Percentiles rank a stretch among this genome's conserved stretches.
phyloP scores from a whole-genome alignment of 2,329 filamentous ascomycete genomes.

The Hypoxylon rubiginosum region DNA sequence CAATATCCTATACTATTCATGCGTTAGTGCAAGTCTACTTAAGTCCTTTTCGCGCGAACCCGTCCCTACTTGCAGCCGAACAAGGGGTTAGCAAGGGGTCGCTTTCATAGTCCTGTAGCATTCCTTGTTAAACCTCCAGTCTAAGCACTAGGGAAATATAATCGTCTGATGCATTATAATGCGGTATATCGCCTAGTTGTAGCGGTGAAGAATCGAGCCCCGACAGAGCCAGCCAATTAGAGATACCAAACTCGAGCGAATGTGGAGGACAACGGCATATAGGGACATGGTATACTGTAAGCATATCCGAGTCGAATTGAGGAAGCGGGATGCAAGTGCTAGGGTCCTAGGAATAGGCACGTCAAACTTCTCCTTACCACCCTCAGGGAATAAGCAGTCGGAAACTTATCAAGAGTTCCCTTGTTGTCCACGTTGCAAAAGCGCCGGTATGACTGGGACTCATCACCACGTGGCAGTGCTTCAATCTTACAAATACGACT shows the following conservation, averaged over 20 bases:
- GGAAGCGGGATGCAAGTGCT: not conserved
- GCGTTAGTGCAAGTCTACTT: not conserved
- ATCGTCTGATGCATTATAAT: slow-evolving; percentile 3
- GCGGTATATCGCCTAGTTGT: slow-evolving; percentile 13
- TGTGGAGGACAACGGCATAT: not conserved
- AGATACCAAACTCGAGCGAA: not conserved
- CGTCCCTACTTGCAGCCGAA: not conserved
- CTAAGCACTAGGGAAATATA: not conserved
- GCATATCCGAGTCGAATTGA: not conserved
- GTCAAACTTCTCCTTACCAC: not conserved
- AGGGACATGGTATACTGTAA: not conserved
- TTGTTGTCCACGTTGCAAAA: too few species aligned
- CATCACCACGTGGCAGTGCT: too few species aligned
- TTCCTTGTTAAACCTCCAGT: not conserved
- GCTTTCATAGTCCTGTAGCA: not conserved
- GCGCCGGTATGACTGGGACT: too few species aligned
- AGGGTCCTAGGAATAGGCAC: not conserved
- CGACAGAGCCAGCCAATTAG: slow-evolving; percentile 2
- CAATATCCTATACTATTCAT: not conserved
- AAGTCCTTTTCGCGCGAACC: not conserved
- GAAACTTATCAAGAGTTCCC: not conserved
- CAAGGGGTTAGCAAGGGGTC: not conserved
- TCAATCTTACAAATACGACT: too few species aligned
- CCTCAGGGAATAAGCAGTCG: not conserved
- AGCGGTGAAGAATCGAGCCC: slow-evolving; percentile 23